Base-by-base conservation (phyloP, 2,329 filamentous ascomycete genomes). In the Diatrype stigma region DNA sequence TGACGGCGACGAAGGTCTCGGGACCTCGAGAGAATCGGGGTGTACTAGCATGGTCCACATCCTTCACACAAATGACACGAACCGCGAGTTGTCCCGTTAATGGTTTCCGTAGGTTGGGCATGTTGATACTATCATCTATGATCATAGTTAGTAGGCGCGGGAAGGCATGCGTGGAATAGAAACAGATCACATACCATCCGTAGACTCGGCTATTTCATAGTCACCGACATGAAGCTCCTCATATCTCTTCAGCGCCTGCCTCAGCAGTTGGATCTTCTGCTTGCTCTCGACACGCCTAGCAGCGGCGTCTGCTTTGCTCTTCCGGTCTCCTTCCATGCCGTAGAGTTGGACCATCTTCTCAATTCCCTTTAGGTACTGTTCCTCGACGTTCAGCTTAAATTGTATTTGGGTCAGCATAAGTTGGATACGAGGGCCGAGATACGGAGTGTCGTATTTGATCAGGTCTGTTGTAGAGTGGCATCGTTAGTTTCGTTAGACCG, bases 341-440 rank as follows among this genome's bases (percentile, higher is more conserved):
- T 99, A 99, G 34, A 99, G 78, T 68, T 94, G 90, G 45, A 96
- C 90, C 94, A 99, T 97, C 76, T 99, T 99, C 72, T 99, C 94
- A 61, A 99, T 94, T 55, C 94, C 94, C 66, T 96, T 95, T 59
- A 97, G 91, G 72, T 99, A 99, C 73, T 99, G 94, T 68, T 96
- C 96, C 70, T 99, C 94, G 26, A 99, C 94, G 60, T 94, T 96
- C 55, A 99, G 81, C 75, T 99, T 99, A 77, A 99, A 99, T 71
- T 97, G 91, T 57, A 99, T 86, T 71, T 99, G 94, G 45, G 94
- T 96, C 65, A 99, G 78, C 94, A 99, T 99, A 65, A 97, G 88
- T 75, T 99, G 94, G 65, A 99, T 99, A 60, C 95, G 91, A 54
- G 94, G 93, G 32, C 94, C 94, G 56, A 99, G 85, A 69, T 96